phyloP scores from a whole-genome alignment of 192 early-diverging fungal species.

The Podila verticillata region DNA sequence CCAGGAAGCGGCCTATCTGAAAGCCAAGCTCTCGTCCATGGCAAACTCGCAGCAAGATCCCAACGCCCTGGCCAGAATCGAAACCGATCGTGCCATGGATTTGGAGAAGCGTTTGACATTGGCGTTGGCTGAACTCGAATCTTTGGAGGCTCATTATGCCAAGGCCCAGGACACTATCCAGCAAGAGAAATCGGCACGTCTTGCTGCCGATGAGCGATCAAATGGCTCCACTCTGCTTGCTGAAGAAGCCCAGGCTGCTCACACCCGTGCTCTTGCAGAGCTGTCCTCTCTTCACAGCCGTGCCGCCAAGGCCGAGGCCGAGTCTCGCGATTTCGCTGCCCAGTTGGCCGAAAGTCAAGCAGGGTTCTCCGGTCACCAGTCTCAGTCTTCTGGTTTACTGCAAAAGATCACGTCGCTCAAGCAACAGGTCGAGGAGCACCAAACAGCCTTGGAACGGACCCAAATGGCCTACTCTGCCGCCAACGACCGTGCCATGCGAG shows the following conservation, averaged over 20 bases:
- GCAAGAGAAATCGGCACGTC: slow-evolving; percentile 54
- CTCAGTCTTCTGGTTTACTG: slow-evolving; percentile 24
- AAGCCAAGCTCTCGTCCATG: slow-evolving; percentile 60
- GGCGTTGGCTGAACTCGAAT: slow-evolving; percentile 56
- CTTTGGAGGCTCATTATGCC: slow-evolving; percentile 30
- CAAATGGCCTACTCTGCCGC: slow-evolving; percentile 50
- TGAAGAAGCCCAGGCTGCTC: slow-evolving; percentile 63
- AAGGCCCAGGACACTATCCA: slow-evolving; percentile 52
- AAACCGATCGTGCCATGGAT: slow-evolving; percentile 54
- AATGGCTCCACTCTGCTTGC: slow-evolving; percentile 54
- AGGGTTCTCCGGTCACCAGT: slow-evolving; percentile 50
- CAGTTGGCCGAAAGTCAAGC: slow-evolving; percentile 50
- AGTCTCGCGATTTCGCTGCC: slow-evolving; percentile 50
- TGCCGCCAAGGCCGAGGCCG: slow-evolving; percentile 55
- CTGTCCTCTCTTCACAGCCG: slow-evolving; percentile 54
- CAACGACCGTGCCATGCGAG: slow-evolving; percentile 47
- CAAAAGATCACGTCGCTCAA: slow-evolving; percentile 35
- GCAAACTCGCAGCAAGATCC: slow-evolving; percentile 44
- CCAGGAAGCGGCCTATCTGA: slow-evolving; percentile 65
- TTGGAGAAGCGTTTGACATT: slow-evolving; percentile 58
- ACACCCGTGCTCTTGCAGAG: slow-evolving; percentile 57
- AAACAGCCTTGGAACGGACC: slow-evolving; percentile 46
- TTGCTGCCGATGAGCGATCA: slow-evolving; percentile 58
- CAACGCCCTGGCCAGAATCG: slow-evolving; percentile 48
- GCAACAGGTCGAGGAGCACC: slow-evolving; percentile 52